Evolutionary conservation across 2,329 filamentous ascomycete species (phyloP), one percentile per base, ranked within the genome.

Genomic region (Scytalidium sp.): DNA sequence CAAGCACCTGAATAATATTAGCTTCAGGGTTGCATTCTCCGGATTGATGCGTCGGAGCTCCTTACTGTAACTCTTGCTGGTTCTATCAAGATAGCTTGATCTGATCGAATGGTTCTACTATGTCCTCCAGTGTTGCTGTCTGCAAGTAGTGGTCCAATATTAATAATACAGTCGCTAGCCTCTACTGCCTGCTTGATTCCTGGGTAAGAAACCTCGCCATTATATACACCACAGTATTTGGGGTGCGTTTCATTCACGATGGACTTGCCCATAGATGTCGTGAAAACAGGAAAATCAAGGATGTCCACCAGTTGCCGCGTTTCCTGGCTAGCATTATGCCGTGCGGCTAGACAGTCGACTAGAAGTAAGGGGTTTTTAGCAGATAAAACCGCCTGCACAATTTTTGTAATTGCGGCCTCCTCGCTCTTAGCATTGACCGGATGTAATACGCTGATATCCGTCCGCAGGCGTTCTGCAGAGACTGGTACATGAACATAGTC

Each of bases 221-320:
- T 60, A 47, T 76, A 79, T 2, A 78, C 60, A 3, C 77, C 76
- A 46, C 75, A 66, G 49, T 74, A 72, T 46, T 76, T 78, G 2
- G 67, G 61, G 17, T 65, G 49, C 0, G 62, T 65, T 55, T 79
- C 75, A 20, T 77, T 67, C n/a, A 79, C 55, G 2, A 79, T 62
- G 3, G 75, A 69, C 55, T 78, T 78, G n/a, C 73, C 75, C 25
- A 73, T 78, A 0, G 64, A 62, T 0, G 73, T 71, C 2, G 68
- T 71, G 60, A 67, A 74, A 0, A 74, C 76, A 0, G 76, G 75
- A 64, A 72, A 75, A 0, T 60, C 58, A 0, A 73, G 76, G 1
- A 56, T 29, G 39, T 67, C 59, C 8, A 73, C 66, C 15, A 80
- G 57, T 5, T 64, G 53, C 44, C 78, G 19, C 3, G 41, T 19